Evolutionary conservation across 768 basidiomycete genomes (phyloP), one percentile per base, ranked within the genome.

Genomic region (Pluteus cervinus): DNA sequence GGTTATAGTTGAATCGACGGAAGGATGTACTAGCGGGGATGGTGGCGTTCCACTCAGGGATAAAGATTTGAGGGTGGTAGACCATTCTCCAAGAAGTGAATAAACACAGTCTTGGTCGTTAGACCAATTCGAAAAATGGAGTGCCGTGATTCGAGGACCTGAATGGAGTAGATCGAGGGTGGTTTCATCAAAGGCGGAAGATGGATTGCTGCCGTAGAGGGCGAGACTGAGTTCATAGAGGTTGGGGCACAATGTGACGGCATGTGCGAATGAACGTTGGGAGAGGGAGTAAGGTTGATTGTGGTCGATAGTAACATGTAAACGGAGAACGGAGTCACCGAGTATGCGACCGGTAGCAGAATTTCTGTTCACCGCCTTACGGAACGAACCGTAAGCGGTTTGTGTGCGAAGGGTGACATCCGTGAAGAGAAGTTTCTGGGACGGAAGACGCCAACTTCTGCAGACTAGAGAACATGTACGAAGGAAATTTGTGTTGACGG

Each of bases 51-150:
- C 82, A 40, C 72, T 69, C 28, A 81, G 65, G 35, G 69, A 63
- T 23, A 86, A 70, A 15, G 70, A 68, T 37, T 60, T 61, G 39
- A 86, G 58, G 11, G 68, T 62, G 2, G 80, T 69, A n/a, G n/a
- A n/a, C 74, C 78, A 85, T 39, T 79, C 60, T 36, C 73, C 68
- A 44, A 86, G 72, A 26, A 86, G 69, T 54, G 81, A 78, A 32
- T 66, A 59, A 36, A 85, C 59, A 11, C 71, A 61, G 26, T 72
- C 57, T 34, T 67, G 57, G 50, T 81, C 76, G 43, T 78, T 72
- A 8, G 83, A 78, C 81, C 80, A 85, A 51, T 86, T 86, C 52
- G 69, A 73, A 49, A 86, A 79, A 38, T 71, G 69, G 4, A 86
- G 64, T 4, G 66, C 57, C 21, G 68, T 61, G 44, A 76, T 72